A percentile compares a stretch with the other conserved stretches of the same genome.
Evolutionary conservation across 2,329 filamentous ascomycete genomes (phyloP).

Genomic region (Bipolaris bicolor): DNA sequence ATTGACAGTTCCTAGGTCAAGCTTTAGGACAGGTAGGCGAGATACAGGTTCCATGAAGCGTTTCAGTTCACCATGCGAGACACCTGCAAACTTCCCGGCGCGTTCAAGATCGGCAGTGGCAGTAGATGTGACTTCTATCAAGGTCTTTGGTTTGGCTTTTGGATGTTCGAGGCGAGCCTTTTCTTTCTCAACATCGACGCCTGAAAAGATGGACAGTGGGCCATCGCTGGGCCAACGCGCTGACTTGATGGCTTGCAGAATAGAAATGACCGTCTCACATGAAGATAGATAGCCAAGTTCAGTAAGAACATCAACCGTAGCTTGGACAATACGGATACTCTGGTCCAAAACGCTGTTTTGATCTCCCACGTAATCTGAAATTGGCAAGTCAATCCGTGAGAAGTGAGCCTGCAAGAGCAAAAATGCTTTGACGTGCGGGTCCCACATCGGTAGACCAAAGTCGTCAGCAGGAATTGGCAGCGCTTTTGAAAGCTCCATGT

Average conservation of each 20-base stretch:
- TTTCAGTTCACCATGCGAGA: constrained; percentile 54
- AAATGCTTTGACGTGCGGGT: constrained; percentile 97
- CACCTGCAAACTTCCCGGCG: constrained; percentile 56
- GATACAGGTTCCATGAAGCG: constrained; percentile 66
- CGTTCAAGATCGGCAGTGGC: constrained; percentile 39
- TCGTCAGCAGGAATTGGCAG: constrained; percentile 71
- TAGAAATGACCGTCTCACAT: constrained; percentile 78
- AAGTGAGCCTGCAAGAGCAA: constrained; percentile 93
- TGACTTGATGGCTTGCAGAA: constrained; percentile 91
- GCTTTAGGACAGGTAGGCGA: constrained; percentile 70
- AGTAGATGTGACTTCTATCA: constrained; percentile 49
- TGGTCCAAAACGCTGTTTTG: constrained; percentile 89
- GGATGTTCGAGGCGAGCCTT: constrained; percentile 52
- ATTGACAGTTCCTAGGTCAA: constrained; percentile 67
- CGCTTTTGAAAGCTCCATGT: constrained; percentile 83
- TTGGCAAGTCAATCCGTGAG: constrained; percentile 88
- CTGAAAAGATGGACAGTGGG: constrained; percentile 79
- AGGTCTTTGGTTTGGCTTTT: constrained; percentile 41
- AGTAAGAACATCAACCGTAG: constrained; percentile 89
- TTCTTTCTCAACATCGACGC: constrained; percentile 60
- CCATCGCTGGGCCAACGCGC: constrained; percentile 88
- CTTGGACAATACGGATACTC: constrained; percentile 95
- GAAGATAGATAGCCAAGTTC: constrained; percentile 84
- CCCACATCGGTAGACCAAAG: constrained; percentile 88
- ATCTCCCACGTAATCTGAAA: constrained; percentile 96